Conservation (phyloP, 352 stramenopile genomes). For the Pythium vanterpoolii region DNA sequence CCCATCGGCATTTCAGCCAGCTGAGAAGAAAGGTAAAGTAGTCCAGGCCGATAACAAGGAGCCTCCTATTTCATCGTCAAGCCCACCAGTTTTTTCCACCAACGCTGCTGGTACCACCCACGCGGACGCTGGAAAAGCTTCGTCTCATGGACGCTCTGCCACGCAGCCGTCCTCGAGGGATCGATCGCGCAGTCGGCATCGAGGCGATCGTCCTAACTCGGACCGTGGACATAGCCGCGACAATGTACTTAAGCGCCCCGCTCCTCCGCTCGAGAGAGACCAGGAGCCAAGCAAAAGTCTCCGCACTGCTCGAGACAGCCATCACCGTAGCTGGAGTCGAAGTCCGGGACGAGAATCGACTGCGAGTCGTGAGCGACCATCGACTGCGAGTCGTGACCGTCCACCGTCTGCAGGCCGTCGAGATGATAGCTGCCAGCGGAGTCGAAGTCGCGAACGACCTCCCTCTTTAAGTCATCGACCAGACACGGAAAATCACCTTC, state of each 20-base stretch:
- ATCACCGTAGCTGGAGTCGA: slow-evolving; percentile 6
- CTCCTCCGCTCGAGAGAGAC: neutral
- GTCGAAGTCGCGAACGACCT: slow-evolving; percentile 9
- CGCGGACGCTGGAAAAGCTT: neutral
- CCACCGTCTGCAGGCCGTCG: slow-evolving; percentile 3
- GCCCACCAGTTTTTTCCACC: neutral
- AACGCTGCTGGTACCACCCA: neutral
- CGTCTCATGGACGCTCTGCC: neutral
- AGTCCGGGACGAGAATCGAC: no score
- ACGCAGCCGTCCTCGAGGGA: neutral
- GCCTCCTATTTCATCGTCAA: neutral
- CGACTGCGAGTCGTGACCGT: neutral
- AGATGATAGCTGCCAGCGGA: slow-evolving; percentile 4
- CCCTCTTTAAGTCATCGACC: neutral
- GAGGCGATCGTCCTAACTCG: neutral
- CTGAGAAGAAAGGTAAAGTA: slow-evolving; percentile 8
- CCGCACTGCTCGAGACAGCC: neutral
- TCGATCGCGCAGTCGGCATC: slow-evolving; percentile 7
- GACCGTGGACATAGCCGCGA: neutral
- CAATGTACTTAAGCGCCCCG: slow-evolving; percentile 9
- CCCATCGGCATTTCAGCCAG: neutral
- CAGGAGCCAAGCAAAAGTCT: slow-evolving; percentile 1
- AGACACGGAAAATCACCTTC: neutral
- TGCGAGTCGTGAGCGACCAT: slow-evolving; percentile 5
- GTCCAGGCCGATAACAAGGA: neutral